Base-by-base conservation (phyloP, 2,329 filamentous ascomycete genomes). In the Rhynchosporium graminicola region DNA sequence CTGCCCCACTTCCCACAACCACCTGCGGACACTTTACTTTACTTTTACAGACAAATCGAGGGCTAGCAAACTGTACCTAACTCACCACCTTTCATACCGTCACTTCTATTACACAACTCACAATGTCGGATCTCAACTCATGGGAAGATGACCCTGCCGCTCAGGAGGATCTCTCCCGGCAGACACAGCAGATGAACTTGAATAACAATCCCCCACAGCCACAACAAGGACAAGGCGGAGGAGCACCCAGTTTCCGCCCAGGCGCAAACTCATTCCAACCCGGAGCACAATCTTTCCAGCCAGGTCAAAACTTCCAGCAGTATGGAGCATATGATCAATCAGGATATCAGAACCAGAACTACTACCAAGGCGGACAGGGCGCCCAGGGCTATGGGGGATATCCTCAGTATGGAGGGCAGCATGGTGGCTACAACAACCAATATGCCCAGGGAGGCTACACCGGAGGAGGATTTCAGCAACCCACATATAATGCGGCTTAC, bases 61-160 rank as follows among this genome's bases (percentile, higher is more conserved):
- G 9, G 6, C 33, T 29, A 47, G 26, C 40, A 48, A 59, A 48
- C 50, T 50, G 48, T 51, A 45, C 43, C 20, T 59, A 57, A 51
- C 38, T 29, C 46, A 48, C 26, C 29, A 31, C 45, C 33, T 26
- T 45, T 50, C 59, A 57, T 45, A 48, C 51, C 3, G 10, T 28
- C 26, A 40, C 51, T 54, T 4, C 33, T 13, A 42, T 7, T 9
- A 8, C n/a, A n/a, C 36, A 42, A 10, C 38, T 56, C 68, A 70
- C 50, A 74, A 97, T 97, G 92, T 89, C 93, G 72, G 87, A 93
- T 77, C 90, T 92, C 73, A 92, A 96, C 77, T 97, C 92, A 66
- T 98, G 95, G 91, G 93, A 98, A 80, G 92, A 96, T 74, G 91
- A 93, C 73, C 87, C 88, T 73, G 82, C 88, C 60, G 87, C 86